Evolutionary conservation across 805 yeast genomes (phyloP).

Genomic region (Metschnikowia gruessii): DNA sequence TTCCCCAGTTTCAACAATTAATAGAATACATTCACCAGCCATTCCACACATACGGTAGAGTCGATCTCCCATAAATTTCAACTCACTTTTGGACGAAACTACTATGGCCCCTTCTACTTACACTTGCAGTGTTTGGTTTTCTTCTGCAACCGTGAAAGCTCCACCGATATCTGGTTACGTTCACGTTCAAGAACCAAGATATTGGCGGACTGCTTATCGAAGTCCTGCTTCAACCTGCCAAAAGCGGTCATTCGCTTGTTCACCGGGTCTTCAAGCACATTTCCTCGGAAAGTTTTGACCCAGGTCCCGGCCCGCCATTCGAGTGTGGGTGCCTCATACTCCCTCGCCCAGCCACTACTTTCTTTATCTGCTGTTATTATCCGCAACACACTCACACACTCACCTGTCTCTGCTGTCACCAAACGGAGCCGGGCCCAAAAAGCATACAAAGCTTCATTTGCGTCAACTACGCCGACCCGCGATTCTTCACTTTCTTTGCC

Average conservation of each 20-base stretch:
- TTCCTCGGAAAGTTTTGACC: constrained; percentile 4
- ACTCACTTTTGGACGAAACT: too few species aligned
- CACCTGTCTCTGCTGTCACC: not conserved
- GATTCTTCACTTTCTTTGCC: not conserved
- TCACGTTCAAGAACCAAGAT: constrained; percentile 17
- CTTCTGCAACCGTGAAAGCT: not conserved
- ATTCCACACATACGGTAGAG: too few species aligned
- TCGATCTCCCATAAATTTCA: too few species aligned
- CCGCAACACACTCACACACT: not conserved
- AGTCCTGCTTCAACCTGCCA: constrained; percentile 13
- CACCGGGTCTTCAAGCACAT: constrained; percentile 5
- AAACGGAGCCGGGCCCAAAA: not conserved
- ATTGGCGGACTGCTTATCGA: constrained; percentile 15
- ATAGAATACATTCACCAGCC: too few species aligned
- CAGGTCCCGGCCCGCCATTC: constrained; percentile 13
- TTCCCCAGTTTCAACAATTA: too few species aligned
- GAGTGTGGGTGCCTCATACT: not conserved
- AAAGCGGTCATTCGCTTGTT: constrained; percentile 3
- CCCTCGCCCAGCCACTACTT: not conserved
- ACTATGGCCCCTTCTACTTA: not conserved
- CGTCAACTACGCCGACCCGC: not conserved
- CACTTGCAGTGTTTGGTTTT: not conserved
- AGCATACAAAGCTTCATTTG: not conserved
- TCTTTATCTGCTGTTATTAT: not conserved
- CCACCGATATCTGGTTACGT: constrained; percentile 10